A percentile compares a stretch with the other conserved stretches of the same genome.
These are phyloP conservation scores for Neospermospora avenae DNA, from an alignment of 2,329 filamentous ascomycete species.

Conservation along the genomic window DNA sequence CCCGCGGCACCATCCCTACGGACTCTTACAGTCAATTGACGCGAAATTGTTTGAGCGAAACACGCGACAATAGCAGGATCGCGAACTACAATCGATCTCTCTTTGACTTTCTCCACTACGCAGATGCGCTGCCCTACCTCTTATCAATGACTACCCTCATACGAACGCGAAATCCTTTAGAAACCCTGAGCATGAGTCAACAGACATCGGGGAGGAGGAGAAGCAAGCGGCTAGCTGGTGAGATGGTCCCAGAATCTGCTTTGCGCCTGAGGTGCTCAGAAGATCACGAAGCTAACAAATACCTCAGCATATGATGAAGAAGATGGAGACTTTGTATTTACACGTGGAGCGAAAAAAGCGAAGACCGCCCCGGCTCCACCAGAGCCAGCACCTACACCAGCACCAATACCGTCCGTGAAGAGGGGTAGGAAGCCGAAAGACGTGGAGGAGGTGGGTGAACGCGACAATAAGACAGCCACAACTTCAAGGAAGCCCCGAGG, in stretches of 20 bases:
- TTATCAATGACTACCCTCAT: slow-evolving; percentile 69
- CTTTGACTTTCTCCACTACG: slow-evolving; percentile 15
- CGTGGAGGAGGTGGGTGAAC: slow-evolving; percentile 38
- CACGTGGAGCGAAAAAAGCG: slow-evolving; percentile 61
- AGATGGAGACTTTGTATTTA: slow-evolving; percentile 75
- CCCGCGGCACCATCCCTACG: not conserved
- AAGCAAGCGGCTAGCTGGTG: slow-evolving; percentile 64
- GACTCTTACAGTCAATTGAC: slow-evolving; percentile 23
- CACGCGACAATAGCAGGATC: slow-evolving; percentile 15
- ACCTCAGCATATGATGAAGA: slow-evolving; percentile 62
- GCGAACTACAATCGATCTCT: slow-evolving; percentile 9
- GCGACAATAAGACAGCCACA: slow-evolving; percentile 33
- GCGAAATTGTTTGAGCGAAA: slow-evolving; percentile 20
- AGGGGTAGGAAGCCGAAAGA: slow-evolving; percentile 36
- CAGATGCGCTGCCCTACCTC: slow-evolving; percentile 30
- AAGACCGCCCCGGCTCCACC: slow-evolving; percentile 52
- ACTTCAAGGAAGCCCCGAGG: slow-evolving; percentile 41
- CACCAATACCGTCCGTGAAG: slow-evolving; percentile 35
- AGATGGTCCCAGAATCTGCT: slow-evolving; percentile 33
- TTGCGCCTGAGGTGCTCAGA: slow-evolving; percentile 5
- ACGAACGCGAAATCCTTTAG: slow-evolving; percentile 59
- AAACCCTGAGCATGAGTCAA: slow-evolving; percentile 65
- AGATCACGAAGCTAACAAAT: slow-evolving; percentile 3
- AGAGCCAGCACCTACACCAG: slow-evolving; percentile 41
- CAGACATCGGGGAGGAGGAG: slow-evolving; percentile 53